Evolutionary conservation across 2,329 filamentous ascomycete species (phyloP), one percentile per base, ranked within the genome.

Genomic region (Ophiostoma perfectum): DNA sequence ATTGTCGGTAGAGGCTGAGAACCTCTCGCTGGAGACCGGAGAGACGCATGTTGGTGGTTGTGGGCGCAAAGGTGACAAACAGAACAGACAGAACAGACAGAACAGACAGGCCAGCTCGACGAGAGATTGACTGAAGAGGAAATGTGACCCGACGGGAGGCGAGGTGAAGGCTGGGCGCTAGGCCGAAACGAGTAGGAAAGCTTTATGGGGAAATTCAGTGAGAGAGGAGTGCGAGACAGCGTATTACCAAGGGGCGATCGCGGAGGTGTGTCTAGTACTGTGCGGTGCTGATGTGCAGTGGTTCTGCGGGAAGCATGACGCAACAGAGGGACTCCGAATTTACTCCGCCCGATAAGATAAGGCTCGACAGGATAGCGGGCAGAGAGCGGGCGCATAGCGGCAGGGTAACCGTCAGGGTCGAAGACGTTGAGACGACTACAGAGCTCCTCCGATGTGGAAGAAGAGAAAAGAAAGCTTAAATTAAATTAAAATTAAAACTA

Each of bases 21-120:
- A 97, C 94, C 75, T 97, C 92, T 74, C 86, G 89, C 77, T 98
- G 94, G n/a, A 98, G 82, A 47, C 95, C 95, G 7, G 93, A 96
- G 39, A 93, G 81, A 74, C 87, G 84, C 80, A 76, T 44, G 39
- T 39, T 45, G 39, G 60, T 4, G 55, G 41, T 55, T n/a, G 38
- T 52, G 52, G 5, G 16, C 9, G 7, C 5, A 52, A 18, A 16
- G 47, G 9, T 52, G 18, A n/a, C 49, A 47, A 14, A 47, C 45
- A 27, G 27, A 14, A 49, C 27, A 27, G 27, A 27, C 27, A 2
- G 27, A 27, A n/a, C 49, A 47, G 5, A 47, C 45, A 27, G 27
- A 14, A 49, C 27, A 27, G 27, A 27, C 27, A 2, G 27, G 2
- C 27, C 27, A 55, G 18, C 27, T n/a, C 52, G 55, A 62, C n/a